Conservation (phyloP, 306 rosid genomes). For the Cyclanthera cordifolia region DNA sequence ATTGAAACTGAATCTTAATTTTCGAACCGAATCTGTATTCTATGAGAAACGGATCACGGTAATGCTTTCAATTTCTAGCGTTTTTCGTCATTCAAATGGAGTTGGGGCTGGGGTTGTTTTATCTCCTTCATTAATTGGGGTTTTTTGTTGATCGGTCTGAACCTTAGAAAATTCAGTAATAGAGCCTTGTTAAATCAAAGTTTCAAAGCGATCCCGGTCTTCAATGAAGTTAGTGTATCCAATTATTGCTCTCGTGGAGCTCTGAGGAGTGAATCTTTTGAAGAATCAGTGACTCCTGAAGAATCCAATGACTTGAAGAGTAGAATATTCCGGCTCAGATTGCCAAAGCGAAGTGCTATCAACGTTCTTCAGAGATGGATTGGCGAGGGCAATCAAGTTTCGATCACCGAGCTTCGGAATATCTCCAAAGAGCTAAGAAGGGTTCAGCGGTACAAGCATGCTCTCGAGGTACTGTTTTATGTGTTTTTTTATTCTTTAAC, state of each 20-base stretch:
- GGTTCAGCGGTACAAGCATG: conserved; percentile 79
- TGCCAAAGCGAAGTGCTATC: conserved; percentile 74
- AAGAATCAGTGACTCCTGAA: conserved; percentile 21
- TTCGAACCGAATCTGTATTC: background rate
- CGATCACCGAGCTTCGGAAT: conserved; percentile 52
- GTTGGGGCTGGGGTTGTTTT: background rate
- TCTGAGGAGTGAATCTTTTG: conserved; percentile 28
- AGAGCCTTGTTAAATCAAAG: conserved; percentile 11
- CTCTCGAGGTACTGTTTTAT: conserved; percentile 57
- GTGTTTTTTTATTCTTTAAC: background rate
- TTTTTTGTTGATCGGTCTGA: background rate
- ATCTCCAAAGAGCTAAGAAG: conserved; percentile 68
- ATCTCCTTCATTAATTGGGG: background rate
- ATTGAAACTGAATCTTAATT: background rate
- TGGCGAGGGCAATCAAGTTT: conserved; percentile 52
- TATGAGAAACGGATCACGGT: background rate
- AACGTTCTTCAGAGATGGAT: conserved; percentile 69
- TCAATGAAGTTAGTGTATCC: conserved; percentile 12
- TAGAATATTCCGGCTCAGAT: conserved; percentile 60
- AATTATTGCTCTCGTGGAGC: conserved; percentile 43
- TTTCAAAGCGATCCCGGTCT: conserved; percentile 14
- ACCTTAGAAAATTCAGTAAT: conserved; percentile 23
- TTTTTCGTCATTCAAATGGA: conserved; percentile 3
- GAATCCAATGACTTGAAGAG: conserved; percentile 53
- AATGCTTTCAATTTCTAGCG: conserved; percentile 1